Evolutionary conservation across 192 early-diverging fungal genomes (phyloP).

Genomic region (Backusella parvicylindrica): DNA sequence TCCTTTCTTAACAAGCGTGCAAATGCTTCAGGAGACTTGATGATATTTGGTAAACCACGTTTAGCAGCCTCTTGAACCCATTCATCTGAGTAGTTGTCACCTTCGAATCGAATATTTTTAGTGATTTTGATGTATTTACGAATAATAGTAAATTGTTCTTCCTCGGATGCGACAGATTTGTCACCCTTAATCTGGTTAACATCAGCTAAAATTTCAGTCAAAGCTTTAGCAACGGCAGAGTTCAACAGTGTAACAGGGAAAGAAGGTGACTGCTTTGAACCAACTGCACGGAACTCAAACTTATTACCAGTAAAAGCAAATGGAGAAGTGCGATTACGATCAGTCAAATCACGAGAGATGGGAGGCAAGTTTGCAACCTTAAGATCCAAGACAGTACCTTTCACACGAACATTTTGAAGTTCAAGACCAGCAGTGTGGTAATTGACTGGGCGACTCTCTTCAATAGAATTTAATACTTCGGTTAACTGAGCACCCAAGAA

Average conservation of each 20-base stretch:
- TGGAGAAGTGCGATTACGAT: conserved; percentile 98
- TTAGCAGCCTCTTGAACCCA: conserved; percentile 91
- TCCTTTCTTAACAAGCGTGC: conserved; percentile 67
- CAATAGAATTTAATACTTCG: conserved; percentile 91
- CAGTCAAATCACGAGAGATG: conserved; percentile 93
- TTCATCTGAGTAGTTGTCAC: conserved; percentile 93
- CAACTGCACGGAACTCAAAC: conserved; percentile 99
- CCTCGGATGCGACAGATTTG: conserved; percentile 71
- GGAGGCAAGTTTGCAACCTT: conserved; percentile 92
- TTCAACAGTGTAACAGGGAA: conserved; percentile 94
- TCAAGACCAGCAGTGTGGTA: conserved; percentile 73
- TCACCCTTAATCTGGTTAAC: conserved; percentile 78
- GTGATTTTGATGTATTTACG: conserved; percentile 75
- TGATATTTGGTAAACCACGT: conserved; percentile 96
- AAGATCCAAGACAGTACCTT: conserved; percentile 93
- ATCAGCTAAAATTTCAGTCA: conserved; percentile 68
- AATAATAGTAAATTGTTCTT: conserved; percentile 89
- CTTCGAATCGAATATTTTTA: conserved; percentile 92
- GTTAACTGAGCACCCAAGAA: conserved; percentile 96
- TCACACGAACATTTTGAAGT: conserved; percentile 88
- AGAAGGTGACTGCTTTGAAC: conserved; percentile 95
- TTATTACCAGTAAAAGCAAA: conserved; percentile 99
- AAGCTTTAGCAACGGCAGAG: conserved; percentile 85
- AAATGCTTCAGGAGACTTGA: conserved; percentile 85
- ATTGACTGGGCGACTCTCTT: conserved; percentile 82